Evolutionary conservation across 2,329 filamentous ascomycete species (phyloP).

Genomic region (Diplodia intermedia): DNA sequence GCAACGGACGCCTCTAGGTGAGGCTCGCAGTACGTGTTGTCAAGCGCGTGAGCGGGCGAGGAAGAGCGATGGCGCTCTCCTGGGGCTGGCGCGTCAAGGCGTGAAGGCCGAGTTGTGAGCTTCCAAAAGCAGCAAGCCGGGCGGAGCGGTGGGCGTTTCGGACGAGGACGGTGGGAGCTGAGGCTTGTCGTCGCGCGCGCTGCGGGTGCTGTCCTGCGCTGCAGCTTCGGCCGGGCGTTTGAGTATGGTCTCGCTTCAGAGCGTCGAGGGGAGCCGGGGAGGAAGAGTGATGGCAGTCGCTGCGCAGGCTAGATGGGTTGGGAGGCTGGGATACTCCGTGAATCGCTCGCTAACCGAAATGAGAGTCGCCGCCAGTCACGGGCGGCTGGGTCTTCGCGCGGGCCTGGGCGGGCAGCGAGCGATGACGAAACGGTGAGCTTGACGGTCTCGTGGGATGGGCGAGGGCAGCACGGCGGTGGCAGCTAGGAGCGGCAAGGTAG

Average conservation of each 20-base stretch:
- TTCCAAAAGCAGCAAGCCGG: conserved; percentile 32
- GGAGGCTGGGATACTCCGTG: conserved; percentile 33
- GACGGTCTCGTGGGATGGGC: conserved; percentile 1
- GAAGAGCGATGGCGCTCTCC: conserved; percentile 36
- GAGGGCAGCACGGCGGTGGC: conserved; percentile 24
- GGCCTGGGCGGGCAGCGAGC: conserved; percentile 27
- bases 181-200: conserved; percentile 28
- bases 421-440: conserved; percentile 30
- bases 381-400: conserved; percentile 24
- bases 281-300: conserved; percentile 29
- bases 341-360: conserved; percentile 33
- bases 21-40: conserved; percentile 7
- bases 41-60: conserved; percentile 6
- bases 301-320: conserved; percentile 30
- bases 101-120: conserved; percentile 27
- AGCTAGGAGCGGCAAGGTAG: conserved; percentile 23
- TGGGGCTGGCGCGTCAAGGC: conserved; percentile 41
- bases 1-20: conserved; percentile 33
- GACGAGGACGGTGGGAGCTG: conserved; percentile 29
- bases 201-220: conserved; percentile 29
- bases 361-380: conserved; percentile 33
- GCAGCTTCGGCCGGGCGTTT: conserved; percentile 30
- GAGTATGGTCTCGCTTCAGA: conserved; percentile 22
- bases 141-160: conserved; percentile 30
- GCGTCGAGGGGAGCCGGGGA: conserved; percentile 24